A percentile compares a stretch with the other conserved stretches of the same genome.
phyloP scores from a whole-genome alignment of 2,329 filamentous ascomycete species.

The Phaeoacremonium minimum region DNA sequence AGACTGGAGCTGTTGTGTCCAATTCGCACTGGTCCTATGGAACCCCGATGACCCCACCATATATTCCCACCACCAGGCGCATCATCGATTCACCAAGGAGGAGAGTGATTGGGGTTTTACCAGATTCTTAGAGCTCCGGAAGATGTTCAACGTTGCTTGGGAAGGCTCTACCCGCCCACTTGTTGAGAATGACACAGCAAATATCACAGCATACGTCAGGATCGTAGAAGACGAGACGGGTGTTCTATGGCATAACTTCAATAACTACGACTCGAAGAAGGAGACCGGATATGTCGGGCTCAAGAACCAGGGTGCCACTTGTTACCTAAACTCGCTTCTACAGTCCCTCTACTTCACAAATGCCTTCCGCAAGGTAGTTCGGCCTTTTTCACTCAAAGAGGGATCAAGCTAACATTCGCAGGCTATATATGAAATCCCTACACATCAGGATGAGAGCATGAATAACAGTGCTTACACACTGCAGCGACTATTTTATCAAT shows the following conservation, averaged over 20 bases:
- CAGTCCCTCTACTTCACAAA: slow-evolving; percentile 87
- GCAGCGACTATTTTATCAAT: slow-evolving; percentile 88
- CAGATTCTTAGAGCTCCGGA: slow-evolving; percentile 84
- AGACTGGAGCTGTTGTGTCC: slow-evolving; percentile 94
- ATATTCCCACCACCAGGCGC: slow-evolving; percentile 76
- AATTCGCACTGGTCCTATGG: slow-evolving; percentile 91
- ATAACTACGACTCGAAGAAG: slow-evolving; percentile 98
- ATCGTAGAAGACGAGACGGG: slow-evolving; percentile 84
- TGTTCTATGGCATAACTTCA: slow-evolving; percentile 86
- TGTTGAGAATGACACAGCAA: slow-evolving; percentile 71
- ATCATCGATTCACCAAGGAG: slow-evolving; percentile 92
- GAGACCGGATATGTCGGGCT: slow-evolving; percentile 96
- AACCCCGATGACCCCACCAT: slow-evolving; percentile 90
- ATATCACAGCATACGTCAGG: slow-evolving; percentile 78
- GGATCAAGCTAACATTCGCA: slow-evolving; percentile 26
- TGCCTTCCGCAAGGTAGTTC: slow-evolving; percentile 80
- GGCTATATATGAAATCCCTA: slow-evolving; percentile 97
- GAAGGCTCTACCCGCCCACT: slow-evolving; percentile 66
- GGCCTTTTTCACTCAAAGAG: slow-evolving; percentile 5
- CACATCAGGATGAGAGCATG: slow-evolving; percentile 74
- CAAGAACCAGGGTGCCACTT: slow-evolving; percentile 93
- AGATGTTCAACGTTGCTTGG: slow-evolving; percentile 76
- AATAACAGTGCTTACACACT: slow-evolving; percentile 90
- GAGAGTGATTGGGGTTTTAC: slow-evolving; percentile 99
- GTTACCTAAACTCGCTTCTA: slow-evolving; percentile 79